Percentiles rank a stretch among this genome's conserved stretches.
Conservation (phyloP, 2,329 filamentous ascomycete species). For the Xenosphaeropsis pyriputrescens region DNA sequence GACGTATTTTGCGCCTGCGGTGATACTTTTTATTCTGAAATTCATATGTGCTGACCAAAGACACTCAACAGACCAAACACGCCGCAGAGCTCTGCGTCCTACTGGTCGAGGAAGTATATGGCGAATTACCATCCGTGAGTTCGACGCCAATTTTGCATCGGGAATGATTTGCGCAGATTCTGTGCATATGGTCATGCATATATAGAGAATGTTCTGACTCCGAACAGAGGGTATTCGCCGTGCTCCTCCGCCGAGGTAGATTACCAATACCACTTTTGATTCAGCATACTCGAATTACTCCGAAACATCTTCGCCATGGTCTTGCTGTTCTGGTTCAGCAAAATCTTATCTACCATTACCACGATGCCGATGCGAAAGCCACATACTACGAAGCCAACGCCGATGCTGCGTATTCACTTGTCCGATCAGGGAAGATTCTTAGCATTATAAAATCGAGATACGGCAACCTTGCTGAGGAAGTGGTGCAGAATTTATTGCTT, state of each 20-base stretch:
- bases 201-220: constrained; percentile 9
- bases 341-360: constrained; percentile 65
- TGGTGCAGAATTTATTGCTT: constrained; percentile 62
- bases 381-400: constrained; percentile 78
- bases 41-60: too few species aligned
- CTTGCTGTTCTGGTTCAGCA: constrained; percentile 79
- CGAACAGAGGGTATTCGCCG: constrained; percentile 65
- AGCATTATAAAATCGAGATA: constrained; percentile 60
- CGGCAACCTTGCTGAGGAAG: constrained; percentile 57
- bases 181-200: constrained; percentile 5
- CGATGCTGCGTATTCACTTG: constrained; percentile 64
- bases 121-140: constrained; percentile 81
- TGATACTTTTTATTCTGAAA: constrained; percentile 1
- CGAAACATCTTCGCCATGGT: constrained; percentile 66
- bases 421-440: constrained; percentile 70
- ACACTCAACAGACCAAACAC: constrained; percentile 43
- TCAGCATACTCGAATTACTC: constrained; percentile 56
- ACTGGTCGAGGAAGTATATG: constrained; percentile 78
- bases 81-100: constrained; percentile 80
- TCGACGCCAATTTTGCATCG: neutral
- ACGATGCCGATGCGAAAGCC: constrained; percentile 41
- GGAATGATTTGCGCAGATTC: constrained; percentile 5
- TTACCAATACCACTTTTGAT: constrained; percentile 55
- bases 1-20: too few species aligned
- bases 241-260: constrained; percentile 66